Evolutionary conservation across 2,329 filamentous ascomycete species (phyloP).

Genomic region (Xylariaceae sp.): DNA sequence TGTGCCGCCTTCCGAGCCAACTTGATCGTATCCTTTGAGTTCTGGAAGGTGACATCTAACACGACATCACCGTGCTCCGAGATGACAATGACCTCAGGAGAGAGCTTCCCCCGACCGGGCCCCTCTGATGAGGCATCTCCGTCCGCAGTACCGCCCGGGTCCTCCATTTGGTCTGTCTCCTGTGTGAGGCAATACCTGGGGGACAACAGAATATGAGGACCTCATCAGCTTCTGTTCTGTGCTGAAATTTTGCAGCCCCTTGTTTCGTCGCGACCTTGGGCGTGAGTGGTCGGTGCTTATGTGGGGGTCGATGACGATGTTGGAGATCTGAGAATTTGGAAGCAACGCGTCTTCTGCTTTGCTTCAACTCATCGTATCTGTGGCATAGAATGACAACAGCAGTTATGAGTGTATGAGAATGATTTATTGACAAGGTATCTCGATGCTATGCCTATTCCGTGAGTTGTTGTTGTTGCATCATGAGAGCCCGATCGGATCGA

Average conservation of each 20-base stretch:
- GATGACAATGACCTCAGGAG: slow-evolving; percentile 44
- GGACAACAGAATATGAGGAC: slow-evolving; percentile 24
- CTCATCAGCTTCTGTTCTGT: slow-evolving; percentile 27
- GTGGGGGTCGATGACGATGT: neutral
- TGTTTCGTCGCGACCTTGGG: slow-evolving; percentile 1
- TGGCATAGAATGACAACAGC: neutral
- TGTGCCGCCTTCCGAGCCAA: slow-evolving; percentile 38
- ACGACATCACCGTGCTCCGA: slow-evolving; percentile 57
- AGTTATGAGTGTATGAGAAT: neutral
- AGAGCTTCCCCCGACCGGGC: slow-evolving; percentile 13
- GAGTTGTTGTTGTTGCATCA: neutral
- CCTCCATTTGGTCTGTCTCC: slow-evolving; percentile 34
- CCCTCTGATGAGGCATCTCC: slow-evolving; percentile 21
- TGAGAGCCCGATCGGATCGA: neutral
- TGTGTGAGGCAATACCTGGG: slow-evolving; percentile 34
- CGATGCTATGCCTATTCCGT: neutral
- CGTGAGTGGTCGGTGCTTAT: neutral
- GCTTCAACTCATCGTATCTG: neutral
- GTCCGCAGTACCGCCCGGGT: slow-evolving; percentile 21
- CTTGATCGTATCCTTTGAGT: slow-evolving; percentile 46
- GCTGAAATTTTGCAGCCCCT: neutral
- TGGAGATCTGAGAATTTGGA: neutral
- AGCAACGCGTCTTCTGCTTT: neutral
- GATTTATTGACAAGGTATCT: neutral
- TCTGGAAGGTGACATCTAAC: slow-evolving; percentile 61